Evolutionary conservation across 169 alveolate species (phyloP).

Genomic region (Miamiensis avidus): DNA sequence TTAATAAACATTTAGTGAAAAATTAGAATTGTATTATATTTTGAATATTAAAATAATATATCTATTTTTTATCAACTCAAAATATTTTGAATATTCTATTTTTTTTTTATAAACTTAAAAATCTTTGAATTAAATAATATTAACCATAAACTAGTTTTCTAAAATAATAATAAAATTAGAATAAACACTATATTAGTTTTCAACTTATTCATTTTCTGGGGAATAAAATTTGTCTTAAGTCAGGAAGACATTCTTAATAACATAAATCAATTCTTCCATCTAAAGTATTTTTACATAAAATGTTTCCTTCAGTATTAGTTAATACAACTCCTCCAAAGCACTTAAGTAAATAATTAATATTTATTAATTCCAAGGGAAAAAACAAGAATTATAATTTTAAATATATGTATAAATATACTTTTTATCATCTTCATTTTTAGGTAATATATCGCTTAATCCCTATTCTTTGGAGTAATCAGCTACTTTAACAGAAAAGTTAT

Average conservation of each 20-base stretch:
- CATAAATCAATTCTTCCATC: slow-evolving; percentile 59
- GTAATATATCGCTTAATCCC: slow-evolving; percentile 25
- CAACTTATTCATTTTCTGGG: not conserved
- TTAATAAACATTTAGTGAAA: too few species aligned
- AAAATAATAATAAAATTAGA: too few species aligned
- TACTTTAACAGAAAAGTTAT: slow-evolving; percentile 15
- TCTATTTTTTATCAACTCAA: too few species aligned
- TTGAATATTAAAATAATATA: too few species aligned
- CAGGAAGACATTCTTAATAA: slow-evolving; percentile 60
- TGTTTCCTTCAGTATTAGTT: slow-evolving; percentile 59
- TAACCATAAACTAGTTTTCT: too few species aligned
- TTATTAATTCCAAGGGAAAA: too few species aligned
- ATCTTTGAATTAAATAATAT: too few species aligned
- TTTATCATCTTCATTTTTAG: slow-evolving; percentile 45
- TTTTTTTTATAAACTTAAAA: too few species aligned
- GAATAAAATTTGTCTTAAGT: slow-evolving; percentile 52
- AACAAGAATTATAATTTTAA: not conserved
- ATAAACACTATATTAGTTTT: not conserved
- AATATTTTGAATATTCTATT: too few species aligned
- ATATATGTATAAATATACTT: not conserved
- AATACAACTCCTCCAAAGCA: slow-evolving; percentile 69
- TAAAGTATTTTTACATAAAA: slow-evolving; percentile 65
- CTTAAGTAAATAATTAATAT: not conserved
- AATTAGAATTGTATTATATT: too few species aligned
- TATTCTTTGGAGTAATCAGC: slow-evolving; percentile 1